Percentiles rank a stretch among this genome's conserved stretches.
Evolutionary conservation across 345 rosid genomes (phyloP).

Genomic region (Populus tremula): DNA sequence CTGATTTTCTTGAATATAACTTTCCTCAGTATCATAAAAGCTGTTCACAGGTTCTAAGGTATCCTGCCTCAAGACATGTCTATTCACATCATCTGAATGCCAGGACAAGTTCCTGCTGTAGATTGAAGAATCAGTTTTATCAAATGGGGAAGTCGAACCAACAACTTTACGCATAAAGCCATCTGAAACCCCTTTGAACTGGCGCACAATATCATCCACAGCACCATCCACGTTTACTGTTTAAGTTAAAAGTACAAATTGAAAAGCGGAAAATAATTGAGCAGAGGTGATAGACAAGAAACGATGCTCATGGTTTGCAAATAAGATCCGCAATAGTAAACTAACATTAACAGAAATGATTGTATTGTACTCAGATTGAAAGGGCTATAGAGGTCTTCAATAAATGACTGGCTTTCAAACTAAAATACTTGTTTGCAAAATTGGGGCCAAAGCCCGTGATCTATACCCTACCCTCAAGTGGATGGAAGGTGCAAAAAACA

Average conservation of each 20-base stretch:
- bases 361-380: neutral
- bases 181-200: constrained; percentile 86
- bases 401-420: neutral
- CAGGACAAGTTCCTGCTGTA: constrained; percentile 50
- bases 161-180: constrained; percentile 82
- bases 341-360: neutral
- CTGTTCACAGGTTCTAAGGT: constrained; percentile 54
- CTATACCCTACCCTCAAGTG: neutral
- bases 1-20: constrained; percentile 42
- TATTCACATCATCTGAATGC: constrained; percentile 57
- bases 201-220: constrained; percentile 89
- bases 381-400: neutral
- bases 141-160: constrained; percentile 46
- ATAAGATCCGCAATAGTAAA: neutral
- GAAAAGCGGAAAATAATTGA: neutral
- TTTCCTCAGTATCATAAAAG: constrained; percentile 68
- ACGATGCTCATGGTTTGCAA: neutral
- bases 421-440: neutral
- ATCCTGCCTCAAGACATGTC: constrained; percentile 38
- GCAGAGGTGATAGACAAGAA: neutral
- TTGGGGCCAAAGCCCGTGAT: neutral
- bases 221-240: constrained; percentile 99
- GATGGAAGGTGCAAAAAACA: neutral
- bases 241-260: constrained; percentile 2
- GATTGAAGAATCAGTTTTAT: constrained; percentile 35